A percentile compares a stretch with the other conserved stretches of the same genome.
Conservation (phyloP, 306 rosid genomes). For the Carpinus fangiana region DNA sequence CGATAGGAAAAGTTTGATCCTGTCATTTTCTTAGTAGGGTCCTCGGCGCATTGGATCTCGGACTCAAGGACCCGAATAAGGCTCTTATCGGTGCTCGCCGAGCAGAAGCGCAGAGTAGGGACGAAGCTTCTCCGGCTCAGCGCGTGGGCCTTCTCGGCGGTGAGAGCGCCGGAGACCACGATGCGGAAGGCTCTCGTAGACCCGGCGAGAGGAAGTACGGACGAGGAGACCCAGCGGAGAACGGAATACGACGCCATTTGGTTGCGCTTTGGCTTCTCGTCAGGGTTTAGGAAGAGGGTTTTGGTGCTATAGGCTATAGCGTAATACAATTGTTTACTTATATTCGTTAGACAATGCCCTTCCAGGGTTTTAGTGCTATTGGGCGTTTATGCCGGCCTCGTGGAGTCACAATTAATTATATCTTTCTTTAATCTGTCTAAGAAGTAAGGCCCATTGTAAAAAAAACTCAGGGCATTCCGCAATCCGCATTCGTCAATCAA, state of each 20-base stretch:
- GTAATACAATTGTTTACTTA: too few relatives aligned
- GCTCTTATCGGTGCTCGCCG: constrained; percentile 36
- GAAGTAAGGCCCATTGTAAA: too few relatives aligned
- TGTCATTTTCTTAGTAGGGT: too few relatives aligned
- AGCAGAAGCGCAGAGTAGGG: constrained; percentile 49
- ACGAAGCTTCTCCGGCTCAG: constrained; percentile 26
- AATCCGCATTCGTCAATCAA: too few relatives aligned
- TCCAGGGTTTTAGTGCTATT: too few relatives aligned
- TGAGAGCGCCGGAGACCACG: constrained; percentile 35
- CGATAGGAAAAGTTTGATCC: too few relatives aligned
- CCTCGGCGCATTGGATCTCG: constrained; percentile 60
- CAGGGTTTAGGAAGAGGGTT: constrained; percentile 22
- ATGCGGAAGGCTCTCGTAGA: constrained; percentile 53
- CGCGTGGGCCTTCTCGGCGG: constrained; percentile 19
- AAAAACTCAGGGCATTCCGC: too few relatives aligned
- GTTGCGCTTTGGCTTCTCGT: not conserved
- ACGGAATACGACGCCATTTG: constrained; percentile 56
- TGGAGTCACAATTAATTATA: too few relatives aligned
- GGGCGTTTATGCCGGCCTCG: too few relatives aligned
- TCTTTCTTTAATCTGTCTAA: too few relatives aligned
- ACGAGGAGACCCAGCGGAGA: constrained; percentile 62
- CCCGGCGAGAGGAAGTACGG: constrained; percentile 43
- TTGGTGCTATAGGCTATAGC: not conserved
- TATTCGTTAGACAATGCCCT: too few relatives aligned
- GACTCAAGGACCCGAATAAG: constrained; percentile 47